Conservation (phyloP, 306 rosid genomes). For the Inga laurina region DNA sequence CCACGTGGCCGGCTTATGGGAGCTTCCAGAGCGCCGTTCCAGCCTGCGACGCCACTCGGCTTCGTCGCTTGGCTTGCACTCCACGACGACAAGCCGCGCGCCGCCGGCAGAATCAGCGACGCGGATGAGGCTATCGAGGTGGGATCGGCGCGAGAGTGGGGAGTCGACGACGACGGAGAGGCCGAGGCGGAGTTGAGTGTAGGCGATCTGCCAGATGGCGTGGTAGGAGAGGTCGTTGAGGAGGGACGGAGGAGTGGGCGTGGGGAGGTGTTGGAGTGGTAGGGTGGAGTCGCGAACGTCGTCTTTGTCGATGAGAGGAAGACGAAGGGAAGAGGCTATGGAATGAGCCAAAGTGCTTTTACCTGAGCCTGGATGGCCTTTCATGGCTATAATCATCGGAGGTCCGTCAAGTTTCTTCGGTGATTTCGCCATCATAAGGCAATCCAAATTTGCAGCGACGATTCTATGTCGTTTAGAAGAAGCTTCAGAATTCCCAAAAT, state of each 20-base stretch:
- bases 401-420: background rate
- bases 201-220: conserved; percentile 46
- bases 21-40: conserved; percentile 43
- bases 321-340: conserved; percentile 47
- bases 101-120: conserved; percentile 30
- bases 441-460: background rate
- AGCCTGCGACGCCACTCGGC: conserved; percentile 59
- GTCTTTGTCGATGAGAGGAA: conserved; percentile 72
- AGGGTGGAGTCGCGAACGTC: conserved; percentile 55
- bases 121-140: conserved; percentile 51
- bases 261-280: conserved; percentile 33
- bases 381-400: conserved; percentile 59
- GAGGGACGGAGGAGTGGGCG: conserved; percentile 33
- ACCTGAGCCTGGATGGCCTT: conserved; percentile 72
- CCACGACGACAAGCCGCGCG: conserved; percentile 47
- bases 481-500: too few species aligned
- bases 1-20: conserved; percentile 78
- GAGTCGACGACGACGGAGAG: conserved; percentile 72
- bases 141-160: conserved; percentile 63
- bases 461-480: too few species aligned
- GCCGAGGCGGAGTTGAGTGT: conserved; percentile 62
- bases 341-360: conserved; percentile 55
- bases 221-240: conserved; percentile 73
- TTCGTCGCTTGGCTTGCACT: conserved; percentile 52
- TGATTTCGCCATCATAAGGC: background rate